Conservation (phyloP, 2,329 filamentous ascomycete genomes). For the Penicillium sp. region DNA sequence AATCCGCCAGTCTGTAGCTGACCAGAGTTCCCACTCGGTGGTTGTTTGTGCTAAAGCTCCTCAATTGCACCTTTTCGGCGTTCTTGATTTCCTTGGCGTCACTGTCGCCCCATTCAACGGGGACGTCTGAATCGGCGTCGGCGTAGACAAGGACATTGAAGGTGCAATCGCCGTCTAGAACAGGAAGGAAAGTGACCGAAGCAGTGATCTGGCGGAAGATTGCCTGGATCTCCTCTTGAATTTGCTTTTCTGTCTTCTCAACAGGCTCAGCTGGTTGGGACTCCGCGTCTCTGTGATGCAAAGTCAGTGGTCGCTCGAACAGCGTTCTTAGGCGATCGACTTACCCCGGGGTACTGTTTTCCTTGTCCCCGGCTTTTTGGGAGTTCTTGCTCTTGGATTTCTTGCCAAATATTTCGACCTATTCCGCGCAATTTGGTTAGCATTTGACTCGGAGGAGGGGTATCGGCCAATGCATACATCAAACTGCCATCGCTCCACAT, state of each 20-base stretch:
- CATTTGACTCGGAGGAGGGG: not conserved
- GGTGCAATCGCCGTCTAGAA: conserved; percentile 91
- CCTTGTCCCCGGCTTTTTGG: conserved; percentile 61
- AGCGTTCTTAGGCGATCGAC: conserved; percentile 17
- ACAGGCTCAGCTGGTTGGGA: conserved; percentile 31
- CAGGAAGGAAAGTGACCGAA: conserved; percentile 92
- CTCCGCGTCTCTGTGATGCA: conserved; percentile 29
- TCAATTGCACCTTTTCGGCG: conserved; percentile 90
- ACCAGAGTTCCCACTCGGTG: conserved; percentile 94
- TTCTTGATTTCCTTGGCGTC: conserved; percentile 96
- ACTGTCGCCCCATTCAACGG: conserved; percentile 97
- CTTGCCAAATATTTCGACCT: conserved; percentile 61
- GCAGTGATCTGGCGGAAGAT: conserved; percentile 98
- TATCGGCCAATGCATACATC: conserved; percentile 61
- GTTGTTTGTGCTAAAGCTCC: conserved; percentile 93
- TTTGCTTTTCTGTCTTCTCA: conserved; percentile 90
- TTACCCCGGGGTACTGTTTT: conserved; percentile 65
- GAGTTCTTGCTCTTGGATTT: conserved; percentile 51
- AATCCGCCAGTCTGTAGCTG: conserved; percentile 70
- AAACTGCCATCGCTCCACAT: conserved; percentile 97
- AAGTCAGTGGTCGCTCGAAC: not conserved
- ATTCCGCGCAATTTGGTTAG: conserved; percentile 11
- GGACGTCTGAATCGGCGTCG: conserved; percentile 93
- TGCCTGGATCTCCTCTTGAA: conserved; percentile 92
- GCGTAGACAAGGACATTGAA: conserved; percentile 99